These are phyloP conservation scores for Scedosporium apiospermum DNA, from an alignment of 2,329 filamentous ascomycete genomes.

Conservation along the genomic window DNA sequence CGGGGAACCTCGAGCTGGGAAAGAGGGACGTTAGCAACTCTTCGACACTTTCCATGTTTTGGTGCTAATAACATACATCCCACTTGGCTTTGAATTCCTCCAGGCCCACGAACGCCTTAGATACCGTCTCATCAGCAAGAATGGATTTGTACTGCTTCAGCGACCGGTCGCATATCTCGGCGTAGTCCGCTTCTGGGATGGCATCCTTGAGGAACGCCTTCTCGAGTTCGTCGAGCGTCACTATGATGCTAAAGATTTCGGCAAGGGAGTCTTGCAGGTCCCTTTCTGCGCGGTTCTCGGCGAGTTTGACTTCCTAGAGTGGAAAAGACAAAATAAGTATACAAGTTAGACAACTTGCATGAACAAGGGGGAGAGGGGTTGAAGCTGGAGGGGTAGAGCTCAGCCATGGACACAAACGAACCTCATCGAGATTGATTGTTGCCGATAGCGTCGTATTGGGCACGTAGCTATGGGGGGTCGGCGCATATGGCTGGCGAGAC, in stretches of 20 bases:
- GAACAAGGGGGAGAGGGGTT: conserved; percentile 10
- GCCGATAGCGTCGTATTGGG: conserved; percentile 75
- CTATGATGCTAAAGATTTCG: conserved; percentile 94
- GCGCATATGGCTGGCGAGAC: conserved; percentile 66
- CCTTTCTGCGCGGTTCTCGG: conserved; percentile 76
- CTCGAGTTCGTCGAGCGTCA: conserved; percentile 90
- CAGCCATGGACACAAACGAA: conserved; percentile 24
- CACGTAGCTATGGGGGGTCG: conserved; percentile 84
- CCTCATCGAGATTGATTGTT: conserved; percentile 89
- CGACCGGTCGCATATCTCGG: conserved; percentile 87
- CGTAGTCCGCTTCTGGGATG: conserved; percentile 84
- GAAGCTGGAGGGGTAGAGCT: conserved; percentile 5
- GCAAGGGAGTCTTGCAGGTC: conserved; percentile 93
- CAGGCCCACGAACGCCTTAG: conserved; percentile 75
- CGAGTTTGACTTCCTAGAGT: conserved; percentile 79
- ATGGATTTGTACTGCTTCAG: conserved; percentile 97
- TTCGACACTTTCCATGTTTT: too few species aligned
- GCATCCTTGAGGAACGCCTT: conserved; percentile 96
- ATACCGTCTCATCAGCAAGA: conserved; percentile 81
- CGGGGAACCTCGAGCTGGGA: conserved; percentile 82
- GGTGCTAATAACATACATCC: conserved; percentile 54
- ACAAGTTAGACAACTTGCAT: conserved; percentile 4
- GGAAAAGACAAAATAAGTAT: neutral
- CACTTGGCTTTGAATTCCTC: conserved; percentile 88
- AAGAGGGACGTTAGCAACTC: neutral